Conservation (phyloP, 1,284 basidiomycete genomes). For the Stygiomarasmius scandens region DNA sequence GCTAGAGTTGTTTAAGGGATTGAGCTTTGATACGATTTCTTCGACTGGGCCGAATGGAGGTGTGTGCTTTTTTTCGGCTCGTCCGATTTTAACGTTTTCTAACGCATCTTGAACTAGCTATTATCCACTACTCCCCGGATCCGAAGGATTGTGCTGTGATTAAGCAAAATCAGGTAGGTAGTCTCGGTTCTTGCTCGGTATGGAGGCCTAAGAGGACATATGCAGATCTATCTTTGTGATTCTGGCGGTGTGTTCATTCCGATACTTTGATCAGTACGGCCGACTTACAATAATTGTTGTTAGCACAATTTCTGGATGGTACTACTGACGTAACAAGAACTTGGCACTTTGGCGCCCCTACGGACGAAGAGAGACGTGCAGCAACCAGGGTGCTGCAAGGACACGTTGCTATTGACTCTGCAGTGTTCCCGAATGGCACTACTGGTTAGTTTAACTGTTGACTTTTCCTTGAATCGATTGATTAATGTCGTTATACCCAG, state of each 20-base stretch:
- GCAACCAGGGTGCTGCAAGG: slow-evolving; percentile 96
- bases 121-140: slow-evolving; percentile 93
- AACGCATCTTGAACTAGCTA: slow-evolving; percentile 49
- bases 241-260: slow-evolving; percentile 67
- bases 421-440: slow-evolving; percentile 87
- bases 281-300: not conserved
- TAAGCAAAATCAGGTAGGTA: slow-evolving; percentile 65
- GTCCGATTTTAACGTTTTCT: slow-evolving; percentile 7
- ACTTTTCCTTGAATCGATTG: not conserved
- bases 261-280: no score
- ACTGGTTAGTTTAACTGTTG: slow-evolving; percentile 55
- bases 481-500: slow-evolving; percentile 30
- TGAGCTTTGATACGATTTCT: slow-evolving; percentile 94
- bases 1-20: slow-evolving; percentile 79
- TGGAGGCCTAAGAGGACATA: not conserved
- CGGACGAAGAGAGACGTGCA: slow-evolving; percentile 80
- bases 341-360: slow-evolving; percentile 90
- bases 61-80: slow-evolving; percentile 29
- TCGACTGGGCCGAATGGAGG: slow-evolving; percentile 87
- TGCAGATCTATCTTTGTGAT: slow-evolving; percentile 94
- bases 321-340: slow-evolving; percentile 96
- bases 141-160: slow-evolving; percentile 77
- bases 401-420: slow-evolving; percentile 89
- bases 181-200: not conserved
- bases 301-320: slow-evolving; percentile 89